These are phyloP conservation scores for Aspergillus sergii DNA, from an alignment of 2,329 filamentous ascomycete species.

Conservation along the genomic window DNA sequence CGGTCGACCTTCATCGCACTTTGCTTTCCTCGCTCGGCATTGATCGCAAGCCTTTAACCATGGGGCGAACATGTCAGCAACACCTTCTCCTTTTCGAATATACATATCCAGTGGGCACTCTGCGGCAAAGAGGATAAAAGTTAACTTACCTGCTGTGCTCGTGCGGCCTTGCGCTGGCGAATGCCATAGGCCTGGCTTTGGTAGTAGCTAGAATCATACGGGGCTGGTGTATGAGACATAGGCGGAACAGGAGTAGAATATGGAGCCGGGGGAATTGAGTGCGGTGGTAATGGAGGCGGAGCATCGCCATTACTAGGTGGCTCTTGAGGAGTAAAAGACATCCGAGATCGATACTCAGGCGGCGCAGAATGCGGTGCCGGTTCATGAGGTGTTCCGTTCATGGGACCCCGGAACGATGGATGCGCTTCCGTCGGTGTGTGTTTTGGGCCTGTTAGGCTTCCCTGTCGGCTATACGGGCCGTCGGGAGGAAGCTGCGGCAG, in stretches of 20 bases:
- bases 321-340: constrained; percentile 36
- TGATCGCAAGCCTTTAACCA: constrained; percentile 77
- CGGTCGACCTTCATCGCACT: constrained; percentile 84
- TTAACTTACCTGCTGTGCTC: constrained; percentile 42
- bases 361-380: constrained; percentile 34
- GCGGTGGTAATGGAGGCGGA: constrained; percentile 25
- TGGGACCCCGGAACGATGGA: constrained; percentile 32
- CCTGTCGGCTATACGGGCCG: constrained; percentile 36
- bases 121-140: neutral
- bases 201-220: constrained; percentile 37
- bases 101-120: neutral
- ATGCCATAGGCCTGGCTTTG: constrained; percentile 33
- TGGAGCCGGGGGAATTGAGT: constrained; percentile 33
- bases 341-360: constrained; percentile 37
- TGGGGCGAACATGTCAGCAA: constrained; percentile 9
- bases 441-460: constrained; percentile 32
- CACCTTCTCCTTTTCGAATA: neutral
- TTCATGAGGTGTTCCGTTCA: constrained; percentile 39
- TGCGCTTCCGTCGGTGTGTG: constrained; percentile 32
- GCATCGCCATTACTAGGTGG: constrained; percentile 33
- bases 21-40: constrained; percentile 84
- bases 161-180: constrained; percentile 42
- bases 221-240: constrained; percentile 30
- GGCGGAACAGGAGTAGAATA: constrained; percentile 30
- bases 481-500: constrained; percentile 38